Percentiles rank a stretch among this genome's conserved stretches.
Evolutionary conservation across 2,329 filamentous ascomycete species (phyloP).

Genomic region (Cladorrhinum sp.): DNA sequence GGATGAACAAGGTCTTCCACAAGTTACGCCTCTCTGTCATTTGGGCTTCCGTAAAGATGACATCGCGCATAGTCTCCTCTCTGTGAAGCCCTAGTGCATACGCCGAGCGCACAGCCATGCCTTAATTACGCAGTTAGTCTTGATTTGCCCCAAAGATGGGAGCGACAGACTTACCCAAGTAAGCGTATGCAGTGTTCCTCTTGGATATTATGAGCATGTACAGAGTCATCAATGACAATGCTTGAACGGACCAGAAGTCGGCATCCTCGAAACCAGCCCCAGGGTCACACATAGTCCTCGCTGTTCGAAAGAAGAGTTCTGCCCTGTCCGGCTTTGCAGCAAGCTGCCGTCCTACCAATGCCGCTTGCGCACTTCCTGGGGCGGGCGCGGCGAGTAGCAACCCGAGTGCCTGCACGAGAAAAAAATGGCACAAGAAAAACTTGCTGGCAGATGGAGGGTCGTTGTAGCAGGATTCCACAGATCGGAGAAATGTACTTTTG

Average conservation of each 20-base stretch:
- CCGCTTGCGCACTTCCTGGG: slow-evolving; percentile 47
- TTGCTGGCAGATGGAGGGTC: slow-evolving; percentile 50
- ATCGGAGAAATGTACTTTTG: slow-evolving; percentile 45
- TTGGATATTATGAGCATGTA: slow-evolving; percentile 62
- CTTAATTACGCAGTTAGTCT: slow-evolving; percentile 34
- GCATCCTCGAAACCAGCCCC: slow-evolving; percentile 56
- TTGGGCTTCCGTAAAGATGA: slow-evolving; percentile 48
- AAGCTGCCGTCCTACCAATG: slow-evolving; percentile 50
- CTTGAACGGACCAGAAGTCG: slow-evolving; percentile 64
- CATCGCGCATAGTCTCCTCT: slow-evolving; percentile 50
- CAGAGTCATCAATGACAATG: slow-evolving; percentile 59
- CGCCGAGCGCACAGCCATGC: slow-evolving; percentile 62
- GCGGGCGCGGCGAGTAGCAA: slow-evolving; percentile 54
- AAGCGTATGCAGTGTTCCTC: slow-evolving; percentile 60
- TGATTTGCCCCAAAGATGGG: background rate
- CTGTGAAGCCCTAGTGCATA: slow-evolving; percentile 61
- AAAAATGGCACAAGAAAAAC: slow-evolving; percentile 56
- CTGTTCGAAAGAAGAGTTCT: slow-evolving; percentile 62
- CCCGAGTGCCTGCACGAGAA: slow-evolving; percentile 62
- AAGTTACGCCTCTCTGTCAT: slow-evolving; percentile 52
- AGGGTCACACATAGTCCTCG: slow-evolving; percentile 49
- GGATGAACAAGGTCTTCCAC: slow-evolving; percentile 63
- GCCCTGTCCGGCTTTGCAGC: slow-evolving; percentile 49
- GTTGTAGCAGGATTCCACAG: slow-evolving; percentile 52
- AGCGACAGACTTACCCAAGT: slow-evolving; percentile 48